Evolutionary conservation across 2,329 filamentous ascomycete species (phyloP), one percentile per base, ranked within the genome.

Genomic region (Neonectria coccinea): DNA sequence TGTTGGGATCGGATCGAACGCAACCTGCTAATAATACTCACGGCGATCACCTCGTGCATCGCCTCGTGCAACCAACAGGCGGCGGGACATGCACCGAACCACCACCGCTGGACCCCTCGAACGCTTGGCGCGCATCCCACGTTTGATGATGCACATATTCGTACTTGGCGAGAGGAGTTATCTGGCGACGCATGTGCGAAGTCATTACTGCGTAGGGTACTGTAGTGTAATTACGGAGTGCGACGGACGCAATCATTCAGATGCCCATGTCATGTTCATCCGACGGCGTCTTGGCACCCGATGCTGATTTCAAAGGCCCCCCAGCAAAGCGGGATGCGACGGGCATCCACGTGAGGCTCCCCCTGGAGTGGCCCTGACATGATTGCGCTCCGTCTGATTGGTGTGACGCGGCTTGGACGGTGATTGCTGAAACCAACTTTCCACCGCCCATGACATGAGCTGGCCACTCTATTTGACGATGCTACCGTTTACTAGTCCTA

Each of bases 321-420:
- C 57, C 41, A 47, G 45, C 42, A 27, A 45, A 52, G 33, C 44
- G 61, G 55, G 51, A 44, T 65, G 41, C 54, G 14, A 29, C 27
- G 5, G 39, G 29, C 47, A 42, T 57, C 60, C 60, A 64, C 64
- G 56, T 59, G 60, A 66, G 56, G 36, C 67, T 65, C 55, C 65
- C 65, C 59, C 64, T 39, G 36, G 36, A 12, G 36, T 12, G 36
- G 36, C 5, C 14, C 12, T 69, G 65, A 51, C 68, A 72, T 66
- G 70, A 70, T 62, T 72, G 58, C 29, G 62, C 56, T 57, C 39
- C 51, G 47, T 65, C 59, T 67, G 52, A 71, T 65, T 71, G 66
- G 69, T 57, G 61, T 64, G 61, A 47, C 22, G 41, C 68, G 56
- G 59, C 60, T 44, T 53, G 61, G 27, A 64, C 52, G 53, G 63